Percentiles rank a stretch among this genome's conserved stretches.
Conservation (phyloP, 306 rosid genomes). For the Spatholobus suberectus region DNA sequence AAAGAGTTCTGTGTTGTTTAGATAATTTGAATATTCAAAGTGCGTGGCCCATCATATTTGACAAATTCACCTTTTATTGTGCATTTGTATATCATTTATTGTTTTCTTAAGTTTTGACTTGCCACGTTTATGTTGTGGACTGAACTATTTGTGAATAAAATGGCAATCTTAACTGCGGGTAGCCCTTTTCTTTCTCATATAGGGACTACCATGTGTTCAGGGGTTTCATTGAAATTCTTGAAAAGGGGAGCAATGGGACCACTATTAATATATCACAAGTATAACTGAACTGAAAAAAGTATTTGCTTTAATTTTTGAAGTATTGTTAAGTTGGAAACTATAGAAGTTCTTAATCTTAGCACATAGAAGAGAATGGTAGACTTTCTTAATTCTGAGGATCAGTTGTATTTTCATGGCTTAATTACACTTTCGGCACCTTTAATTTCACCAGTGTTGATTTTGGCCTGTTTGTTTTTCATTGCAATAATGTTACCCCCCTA, state of each 20-base stretch:
- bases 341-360: background rate
- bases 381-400: background rate
- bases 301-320: background rate
- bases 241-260: too few relatives aligned
- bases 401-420: background rate
- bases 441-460: background rate
- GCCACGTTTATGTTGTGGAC: background rate
- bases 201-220: background rate
- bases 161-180: background rate
- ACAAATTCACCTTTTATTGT: background rate
- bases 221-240: too few relatives aligned
- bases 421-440: background rate
- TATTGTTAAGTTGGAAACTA: background rate
- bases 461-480: background rate
- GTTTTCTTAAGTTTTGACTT: background rate
- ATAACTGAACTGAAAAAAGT: background rate
- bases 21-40: background rate
- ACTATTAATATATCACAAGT: background rate
- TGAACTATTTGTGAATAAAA: constrained; percentile 1
- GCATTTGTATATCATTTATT: background rate
- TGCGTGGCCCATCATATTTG: background rate
- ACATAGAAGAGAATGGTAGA: background rate
- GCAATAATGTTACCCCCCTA: background rate
- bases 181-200: background rate
- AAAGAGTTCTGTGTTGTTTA: constrained; percentile 8